phyloP scores from a whole-genome alignment of 768 basidiomycete species.

The Psilocybe sp. region DNA sequence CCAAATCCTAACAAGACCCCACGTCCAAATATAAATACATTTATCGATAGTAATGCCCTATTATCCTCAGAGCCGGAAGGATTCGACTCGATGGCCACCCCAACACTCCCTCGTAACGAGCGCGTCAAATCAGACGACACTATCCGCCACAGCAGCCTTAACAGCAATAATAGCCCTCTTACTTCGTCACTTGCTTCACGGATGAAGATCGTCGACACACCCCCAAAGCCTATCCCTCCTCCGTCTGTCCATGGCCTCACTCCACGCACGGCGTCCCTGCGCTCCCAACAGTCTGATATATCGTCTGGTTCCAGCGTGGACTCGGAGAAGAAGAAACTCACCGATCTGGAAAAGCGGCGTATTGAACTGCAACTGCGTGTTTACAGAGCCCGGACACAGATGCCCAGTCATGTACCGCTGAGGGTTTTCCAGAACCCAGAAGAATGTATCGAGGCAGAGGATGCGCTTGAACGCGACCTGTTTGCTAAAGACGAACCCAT shows the following conservation, averaged over 20 bases:
- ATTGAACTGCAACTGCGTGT: conserved; percentile 62
- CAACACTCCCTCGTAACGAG: too few species aligned
- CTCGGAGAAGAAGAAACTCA: conserved; percentile 18
- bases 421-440: conserved; percentile 65
- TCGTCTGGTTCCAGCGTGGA: conserved; percentile 7
- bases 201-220: conserved; percentile 6
- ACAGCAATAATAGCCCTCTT: background rate
- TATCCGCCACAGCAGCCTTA: background rate
- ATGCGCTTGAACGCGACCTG: conserved; percentile 32
- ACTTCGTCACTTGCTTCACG: background rate
- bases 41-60: too few species aligned
- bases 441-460: conserved; percentile 65
- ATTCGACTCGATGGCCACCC: too few species aligned
- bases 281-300: conserved; percentile 5
- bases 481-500: too few species aligned
- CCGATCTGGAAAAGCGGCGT: conserved; percentile 56
- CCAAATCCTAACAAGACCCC: background rate
- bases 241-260: conserved; percentile 10
- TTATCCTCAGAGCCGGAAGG: too few species aligned
- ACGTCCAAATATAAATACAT: too few species aligned
- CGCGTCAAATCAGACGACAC: background rate
- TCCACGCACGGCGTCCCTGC: conserved; percentile 7
- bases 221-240: conserved; percentile 16
- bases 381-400: conserved; percentile 54
- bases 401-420: conserved; percentile 55